Percentiles rank a stretch among this genome's conserved stretches.
These are phyloP conservation scores for Suillus hirtellus DNA, from an alignment of 768 basidiomycete species.

Conservation along the genomic window DNA sequence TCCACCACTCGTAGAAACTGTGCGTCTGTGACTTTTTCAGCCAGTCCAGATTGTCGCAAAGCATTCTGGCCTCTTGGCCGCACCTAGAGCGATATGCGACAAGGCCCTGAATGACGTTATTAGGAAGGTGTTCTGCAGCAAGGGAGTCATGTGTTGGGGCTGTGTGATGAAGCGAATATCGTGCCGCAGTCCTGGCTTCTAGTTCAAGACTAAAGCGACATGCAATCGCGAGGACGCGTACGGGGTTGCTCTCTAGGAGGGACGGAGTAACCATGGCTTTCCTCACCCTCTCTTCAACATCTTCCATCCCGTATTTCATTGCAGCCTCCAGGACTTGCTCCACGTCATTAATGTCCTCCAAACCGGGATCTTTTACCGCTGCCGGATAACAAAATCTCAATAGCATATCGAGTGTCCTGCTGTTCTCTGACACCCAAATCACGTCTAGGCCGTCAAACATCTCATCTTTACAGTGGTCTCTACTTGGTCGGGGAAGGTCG, in stretches of 20 bases:
- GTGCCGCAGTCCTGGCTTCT: conserved; percentile 34
- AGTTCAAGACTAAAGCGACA: conserved; percentile 28
- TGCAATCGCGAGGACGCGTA: conserved; percentile 37
- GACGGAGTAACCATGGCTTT: conserved; percentile 25
- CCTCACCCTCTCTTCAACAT: conserved; percentile 26
- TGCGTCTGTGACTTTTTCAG: conserved; percentile 24
- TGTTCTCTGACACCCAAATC: conserved; percentile 33
- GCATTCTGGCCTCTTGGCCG: conserved; percentile 18
- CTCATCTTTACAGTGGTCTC: conserved; percentile 16
- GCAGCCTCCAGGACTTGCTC: conserved; percentile 30
- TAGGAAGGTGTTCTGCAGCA: conserved; percentile 11
- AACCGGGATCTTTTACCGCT: conserved; percentile 24
- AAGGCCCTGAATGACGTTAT: conserved; percentile 18
- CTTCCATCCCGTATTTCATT: conserved; percentile 33
- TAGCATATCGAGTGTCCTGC: conserved; percentile 29
- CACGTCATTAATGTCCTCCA: conserved; percentile 20
- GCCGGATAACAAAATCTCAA: conserved; percentile 39
- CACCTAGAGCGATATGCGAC: conserved; percentile 23
- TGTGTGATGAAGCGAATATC: conserved; percentile 23
- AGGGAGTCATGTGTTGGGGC: conserved; percentile 8
- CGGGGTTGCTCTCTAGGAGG: conserved; percentile 29
- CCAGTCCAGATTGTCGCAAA: conserved; percentile 26
- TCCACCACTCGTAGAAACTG: conserved; percentile 31
- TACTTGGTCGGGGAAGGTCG: conserved; percentile 27
- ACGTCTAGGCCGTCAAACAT: conserved; percentile 20